Evolutionary conservation across 2,329 filamentous ascomycete genomes (phyloP), one percentile per base, ranked within the genome.

Genomic region (Penicillium sp.): DNA sequence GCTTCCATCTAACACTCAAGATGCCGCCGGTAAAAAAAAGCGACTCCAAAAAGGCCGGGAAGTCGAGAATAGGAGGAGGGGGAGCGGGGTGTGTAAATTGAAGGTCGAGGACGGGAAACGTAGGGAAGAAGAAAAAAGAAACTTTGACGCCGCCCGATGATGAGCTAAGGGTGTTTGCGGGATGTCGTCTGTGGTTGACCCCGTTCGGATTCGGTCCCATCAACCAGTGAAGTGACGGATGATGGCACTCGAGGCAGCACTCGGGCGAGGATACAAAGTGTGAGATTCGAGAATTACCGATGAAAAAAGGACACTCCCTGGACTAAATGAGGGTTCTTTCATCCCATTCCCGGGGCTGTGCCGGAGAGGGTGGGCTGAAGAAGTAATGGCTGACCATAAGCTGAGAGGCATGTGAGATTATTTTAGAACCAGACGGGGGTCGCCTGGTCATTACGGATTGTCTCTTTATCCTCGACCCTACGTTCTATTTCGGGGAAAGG

Each of bases 131-230:
- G 50, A 48, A 52, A 53, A 55, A 55, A 60, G 54, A 58, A 56
- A 57, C n/a, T 51, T 53, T 52, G 57, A 59, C 54, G 53, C 57
- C 55, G 52, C 54, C 52, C 56, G 59, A 63, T 62, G 63, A 67
- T 62, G 66, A 69, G 58, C 64, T 67, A 68, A 69, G 68, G 68
- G 63, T 66, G 60, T 63, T 69, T 71, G 69, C 69, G 68, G 68
- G 61, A 65, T 57, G 56, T 38, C 35, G 16, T 38, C 35, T 38
- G 31, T 31, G 22, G 44, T 41, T 52, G 51, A 50, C 48, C 53
- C 50, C 49, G 54, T 55, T 58, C 55, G 50, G 48, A 51, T 58
- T 56, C 55, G 54, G 56, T 45, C 35, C 40, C n/a, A 16, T 30
- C 20, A 24, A 25, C 43, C 16, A 36, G 25, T 43, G 11, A 22